phyloP scores from a whole-genome alignment of 2,329 filamentous ascomycete species.

The Colletotrichum tabaci region DNA sequence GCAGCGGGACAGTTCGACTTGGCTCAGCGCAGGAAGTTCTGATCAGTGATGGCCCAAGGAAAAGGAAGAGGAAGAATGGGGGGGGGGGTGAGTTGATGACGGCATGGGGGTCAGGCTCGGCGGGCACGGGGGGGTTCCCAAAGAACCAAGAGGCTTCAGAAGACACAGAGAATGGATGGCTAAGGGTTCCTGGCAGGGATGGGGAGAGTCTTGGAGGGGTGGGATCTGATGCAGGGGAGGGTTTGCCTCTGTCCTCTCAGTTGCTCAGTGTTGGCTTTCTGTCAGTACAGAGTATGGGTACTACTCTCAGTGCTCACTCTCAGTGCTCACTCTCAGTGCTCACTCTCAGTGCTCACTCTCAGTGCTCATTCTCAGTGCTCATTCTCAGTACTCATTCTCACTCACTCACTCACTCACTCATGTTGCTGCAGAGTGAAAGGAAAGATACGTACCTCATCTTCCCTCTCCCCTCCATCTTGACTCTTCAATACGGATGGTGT shows the following conservation, averaged over 20 bases:
- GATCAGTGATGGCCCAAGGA: background rate
- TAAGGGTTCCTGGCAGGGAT: slow-evolving; percentile 24
- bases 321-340: background rate
- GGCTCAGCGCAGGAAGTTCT: slow-evolving; percentile 16
- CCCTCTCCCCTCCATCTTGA: slow-evolving; percentile 9
- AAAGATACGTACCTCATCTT: slow-evolving; percentile 10
- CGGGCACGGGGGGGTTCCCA: slow-evolving; percentile 6
- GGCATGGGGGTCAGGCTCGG: slow-evolving; percentile 31
- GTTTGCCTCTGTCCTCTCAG: background rate
- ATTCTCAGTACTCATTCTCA: background rate
- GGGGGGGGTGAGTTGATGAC: slow-evolving; percentile 20
- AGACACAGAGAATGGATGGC: slow-evolving; percentile 12
- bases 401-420: background rate
- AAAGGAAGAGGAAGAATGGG: background rate
- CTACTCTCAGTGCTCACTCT: background rate
- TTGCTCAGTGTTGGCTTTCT: background rate
- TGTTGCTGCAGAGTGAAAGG: background rate
- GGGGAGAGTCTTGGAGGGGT: slow-evolving; percentile 10
- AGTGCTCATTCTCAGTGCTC: background rate
- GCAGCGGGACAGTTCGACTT: slow-evolving; percentile 28
- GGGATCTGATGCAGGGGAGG: slow-evolving; percentile 8
- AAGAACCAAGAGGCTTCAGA: background rate
- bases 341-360: background rate
- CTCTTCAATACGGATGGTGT: background rate
- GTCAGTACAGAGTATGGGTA: background rate